These are phyloP conservation scores for Candida takata DNA, from an alignment of 805 yeast species.

Conservation along the genomic window DNA sequence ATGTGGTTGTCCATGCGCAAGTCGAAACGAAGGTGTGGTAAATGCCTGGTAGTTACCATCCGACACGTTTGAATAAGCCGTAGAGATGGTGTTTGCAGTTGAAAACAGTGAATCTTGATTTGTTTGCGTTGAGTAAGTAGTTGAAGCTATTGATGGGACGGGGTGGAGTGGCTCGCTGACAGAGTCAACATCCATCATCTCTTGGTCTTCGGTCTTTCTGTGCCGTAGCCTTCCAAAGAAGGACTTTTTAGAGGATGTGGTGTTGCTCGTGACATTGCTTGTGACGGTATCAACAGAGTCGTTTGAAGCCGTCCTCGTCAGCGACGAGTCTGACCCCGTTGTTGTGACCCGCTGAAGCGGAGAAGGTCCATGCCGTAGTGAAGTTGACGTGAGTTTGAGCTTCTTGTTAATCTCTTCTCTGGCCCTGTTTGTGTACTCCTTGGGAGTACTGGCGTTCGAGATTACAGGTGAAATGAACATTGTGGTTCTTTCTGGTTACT, in stretches of 20 bases:
- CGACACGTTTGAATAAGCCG: neutral
- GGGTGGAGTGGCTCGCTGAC: neutral
- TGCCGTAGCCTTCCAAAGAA: slow-evolving; percentile 4
- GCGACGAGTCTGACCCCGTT: slow-evolving; percentile 19
- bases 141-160: neutral
- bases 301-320: slow-evolving; percentile 16
- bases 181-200: slow-evolving; percentile 12
- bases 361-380: slow-evolving; percentile 22
- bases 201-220: slow-evolving; percentile 5
- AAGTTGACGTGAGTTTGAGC: slow-evolving; percentile 17
- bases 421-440: slow-evolving; percentile 25
- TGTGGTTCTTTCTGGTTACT: too few species aligned
- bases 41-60: slow-evolving; percentile 4
- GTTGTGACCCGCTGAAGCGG: slow-evolving; percentile 23
- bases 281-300: slow-evolving; percentile 18
- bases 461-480: slow-evolving; percentile 23
- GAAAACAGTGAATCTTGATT: neutral
- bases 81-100: neutral
- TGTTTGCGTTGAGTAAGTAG: neutral
- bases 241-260: neutral
- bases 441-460: slow-evolving; percentile 20
- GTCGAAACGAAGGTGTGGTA: neutral
- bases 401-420: slow-evolving; percentile 24
- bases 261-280: neutral
- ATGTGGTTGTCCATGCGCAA: slow-evolving; percentile 3